These are phyloP conservation scores for Sicyos baderoa DNA, from an alignment of 306 rosid genomes.

Conservation along the genomic window DNA sequence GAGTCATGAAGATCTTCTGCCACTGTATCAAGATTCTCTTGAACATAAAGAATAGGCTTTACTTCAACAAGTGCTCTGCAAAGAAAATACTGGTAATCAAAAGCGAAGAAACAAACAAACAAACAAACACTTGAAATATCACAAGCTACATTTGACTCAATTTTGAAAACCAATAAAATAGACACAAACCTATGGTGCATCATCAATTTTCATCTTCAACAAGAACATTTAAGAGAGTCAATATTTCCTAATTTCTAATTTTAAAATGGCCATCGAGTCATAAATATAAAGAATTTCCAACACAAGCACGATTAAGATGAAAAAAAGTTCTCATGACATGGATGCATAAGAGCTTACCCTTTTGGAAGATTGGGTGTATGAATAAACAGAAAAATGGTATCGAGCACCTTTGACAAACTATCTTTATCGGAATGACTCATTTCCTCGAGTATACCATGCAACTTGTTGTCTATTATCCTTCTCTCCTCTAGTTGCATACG, in stretches of 20 bases:
- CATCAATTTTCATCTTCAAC: constrained; percentile 3
- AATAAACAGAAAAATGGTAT: constrained; percentile 56
- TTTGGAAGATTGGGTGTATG: constrained; percentile 84
- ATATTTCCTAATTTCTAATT: constrained; percentile 1
- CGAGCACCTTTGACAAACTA: constrained; percentile 28
- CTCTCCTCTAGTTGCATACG: constrained; percentile 37
- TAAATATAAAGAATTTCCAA: background rate
- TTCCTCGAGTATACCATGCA: constrained; percentile 42
- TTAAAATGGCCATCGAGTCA: background rate
- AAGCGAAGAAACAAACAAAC: background rate
- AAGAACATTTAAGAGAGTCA: background rate
- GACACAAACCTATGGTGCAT: background rate
- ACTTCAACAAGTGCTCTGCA: constrained; percentile 78
- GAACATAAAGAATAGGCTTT: constrained; percentile 75
- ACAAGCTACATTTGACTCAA: background rate
- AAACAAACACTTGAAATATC: background rate
- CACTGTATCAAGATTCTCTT: constrained; percentile 38
- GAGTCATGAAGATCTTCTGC: constrained; percentile 25
- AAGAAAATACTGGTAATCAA: constrained; percentile 5
- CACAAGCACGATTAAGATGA: constrained; percentile 6
- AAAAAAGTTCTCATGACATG: background rate
- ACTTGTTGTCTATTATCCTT: constrained; percentile 42
- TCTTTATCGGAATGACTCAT: constrained; percentile 37
- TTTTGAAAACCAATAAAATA: background rate
- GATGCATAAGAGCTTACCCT: constrained; percentile 34